phyloP scores from a whole-genome alignment of 495 filamentous ascomycete genomes.

The Collariella sp. region DNA sequence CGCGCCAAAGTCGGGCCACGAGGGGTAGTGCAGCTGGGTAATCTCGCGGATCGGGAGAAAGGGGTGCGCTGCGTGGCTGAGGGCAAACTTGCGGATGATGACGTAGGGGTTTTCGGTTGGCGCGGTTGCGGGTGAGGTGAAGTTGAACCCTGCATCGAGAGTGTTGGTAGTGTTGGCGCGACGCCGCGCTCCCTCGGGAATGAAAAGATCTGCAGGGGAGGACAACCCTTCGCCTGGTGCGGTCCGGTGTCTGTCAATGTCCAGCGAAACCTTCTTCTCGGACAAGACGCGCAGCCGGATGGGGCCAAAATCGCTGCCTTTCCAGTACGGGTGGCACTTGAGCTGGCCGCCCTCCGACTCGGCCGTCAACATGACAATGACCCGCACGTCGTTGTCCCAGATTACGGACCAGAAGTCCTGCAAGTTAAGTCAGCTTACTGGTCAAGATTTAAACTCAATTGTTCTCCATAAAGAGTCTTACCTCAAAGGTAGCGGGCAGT shows the following conservation, averaged over 20 bases:
- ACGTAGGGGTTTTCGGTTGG: constrained; percentile 58
- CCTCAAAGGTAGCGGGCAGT: constrained; percentile 83
- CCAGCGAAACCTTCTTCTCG: constrained; percentile 69
- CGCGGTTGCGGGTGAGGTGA: neutral
- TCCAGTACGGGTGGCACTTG: constrained; percentile 94
- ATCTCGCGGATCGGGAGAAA: constrained; percentile 87
- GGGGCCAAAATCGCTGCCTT: constrained; percentile 67
- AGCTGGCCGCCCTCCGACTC: constrained; percentile 89
- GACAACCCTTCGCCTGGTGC: constrained; percentile 14
- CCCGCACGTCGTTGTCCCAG: constrained; percentile 92
- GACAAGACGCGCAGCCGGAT: constrained; percentile 69
- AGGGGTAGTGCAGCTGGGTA: constrained; percentile 87
- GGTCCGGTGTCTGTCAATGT: constrained; percentile 46
- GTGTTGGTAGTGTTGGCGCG: constrained; percentile 38
- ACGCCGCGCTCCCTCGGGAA: constrained; percentile 26
- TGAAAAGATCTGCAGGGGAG: constrained; percentile 12
- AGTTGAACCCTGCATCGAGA: constrained; percentile 11
- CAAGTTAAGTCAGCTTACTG: constrained; percentile 32
- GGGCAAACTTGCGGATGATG: constrained; percentile 76
- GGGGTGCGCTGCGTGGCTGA: constrained; percentile 66
- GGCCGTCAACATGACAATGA: constrained; percentile 95
- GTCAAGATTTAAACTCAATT: neutral
- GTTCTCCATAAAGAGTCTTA: constrained; percentile 37
- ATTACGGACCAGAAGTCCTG: constrained; percentile 97
- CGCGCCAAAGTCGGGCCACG: constrained; percentile 94